Percentiles rank a stretch among this genome's conserved stretches.
phyloP scores from a whole-genome alignment of 106 monocot species.

The Phalaenopsis equestris region DNA sequence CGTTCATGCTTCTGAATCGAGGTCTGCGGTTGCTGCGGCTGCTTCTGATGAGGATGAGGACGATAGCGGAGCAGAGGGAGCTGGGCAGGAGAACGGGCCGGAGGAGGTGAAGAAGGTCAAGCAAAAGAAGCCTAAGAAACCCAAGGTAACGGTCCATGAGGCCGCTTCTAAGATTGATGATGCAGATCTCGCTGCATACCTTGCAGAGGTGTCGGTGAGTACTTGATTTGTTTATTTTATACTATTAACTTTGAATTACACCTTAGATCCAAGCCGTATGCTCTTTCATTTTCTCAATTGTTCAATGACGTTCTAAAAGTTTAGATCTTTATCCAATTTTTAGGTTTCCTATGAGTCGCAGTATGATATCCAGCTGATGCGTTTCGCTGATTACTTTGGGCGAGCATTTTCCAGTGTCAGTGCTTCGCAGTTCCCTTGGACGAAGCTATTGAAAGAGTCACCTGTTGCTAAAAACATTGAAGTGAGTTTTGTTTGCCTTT shows the following conservation, averaged over 20 bases:
- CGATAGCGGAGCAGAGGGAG: slow-evolving; percentile 25
- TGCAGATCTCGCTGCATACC: slow-evolving; percentile 54
- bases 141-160: slow-evolving; percentile 83
- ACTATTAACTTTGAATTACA: too few species aligned
- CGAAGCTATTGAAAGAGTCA: slow-evolving; percentile 82
- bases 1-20: slow-evolving; percentile 11
- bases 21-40: neutral
- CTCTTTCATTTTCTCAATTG: neutral
- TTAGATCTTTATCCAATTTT: slow-evolving; percentile 1
- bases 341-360: slow-evolving; percentile 77
- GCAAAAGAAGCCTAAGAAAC: slow-evolving; percentile 81
- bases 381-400: slow-evolving; percentile 89
- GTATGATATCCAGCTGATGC: slow-evolving; percentile 86
- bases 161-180: slow-evolving; percentile 76
- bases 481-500: slow-evolving; percentile 32
- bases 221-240: neutral
- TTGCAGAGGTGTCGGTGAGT: slow-evolving; percentile 63
- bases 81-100: slow-evolving; percentile 18
- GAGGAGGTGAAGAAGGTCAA: slow-evolving; percentile 56
- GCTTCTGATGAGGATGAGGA: slow-evolving; percentile 41
- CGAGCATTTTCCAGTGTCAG: slow-evolving; percentile 58
- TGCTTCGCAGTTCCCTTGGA: slow-evolving; percentile 77
- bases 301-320: neutral
- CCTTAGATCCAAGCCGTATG: neutral
- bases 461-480: slow-evolving; percentile 71